Conservation (phyloP, 208 protist genomes). For the Kentomonas sorsogonicus region DNA sequence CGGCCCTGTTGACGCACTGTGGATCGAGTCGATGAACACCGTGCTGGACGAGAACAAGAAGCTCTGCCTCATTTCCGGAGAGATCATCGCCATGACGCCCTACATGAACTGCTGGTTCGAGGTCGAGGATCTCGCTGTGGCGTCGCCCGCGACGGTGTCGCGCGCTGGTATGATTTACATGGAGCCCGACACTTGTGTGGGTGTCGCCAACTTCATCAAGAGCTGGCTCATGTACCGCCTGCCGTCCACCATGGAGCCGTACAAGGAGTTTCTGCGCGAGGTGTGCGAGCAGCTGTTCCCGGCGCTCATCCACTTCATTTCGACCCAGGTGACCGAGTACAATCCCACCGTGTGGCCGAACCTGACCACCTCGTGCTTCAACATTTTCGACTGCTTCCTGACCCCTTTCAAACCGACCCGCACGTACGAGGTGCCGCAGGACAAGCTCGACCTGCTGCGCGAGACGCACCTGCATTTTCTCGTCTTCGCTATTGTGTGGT, state of each 20-base stretch:
- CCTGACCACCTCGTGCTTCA: conserved; percentile 91
- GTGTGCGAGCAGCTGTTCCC: conserved; percentile 90
- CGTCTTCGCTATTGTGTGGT: conserved; percentile 97
- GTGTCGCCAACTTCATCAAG: conserved; percentile 69
- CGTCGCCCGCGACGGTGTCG: conserved; percentile 96
- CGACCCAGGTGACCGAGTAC: conserved; percentile 88
- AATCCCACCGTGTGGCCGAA: conserved; percentile 94
- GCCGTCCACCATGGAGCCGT: conserved; percentile 73
- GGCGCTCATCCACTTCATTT: conserved; percentile 90
- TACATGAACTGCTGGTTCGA: conserved; percentile 97
- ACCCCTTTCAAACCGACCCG: conserved; percentile 78
- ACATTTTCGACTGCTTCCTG: conserved; percentile 90
- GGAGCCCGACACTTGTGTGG: conserved; percentile 89
- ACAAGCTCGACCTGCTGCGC: conserved; percentile 74
- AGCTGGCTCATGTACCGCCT: conserved; percentile 86
- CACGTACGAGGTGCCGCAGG: conserved; percentile 72
- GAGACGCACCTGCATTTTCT: conserved; percentile 88
- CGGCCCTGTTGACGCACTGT: conserved; percentile 94
- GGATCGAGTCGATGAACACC: conserved; percentile 96
- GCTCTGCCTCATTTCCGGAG: conserved; percentile 92
- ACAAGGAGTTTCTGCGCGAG: conserved; percentile 73
- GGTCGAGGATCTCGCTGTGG: conserved; percentile 95
- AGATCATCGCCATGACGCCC: conserved; percentile 94
- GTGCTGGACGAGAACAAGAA: conserved; percentile 95
- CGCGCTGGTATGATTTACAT: conserved; percentile 98